A percentile compares a stretch with the other conserved stretches of the same genome.
These are phyloP conservation scores for Beauveria asiatica DNA, from an alignment of 2,329 filamentous ascomycete species.

Conservation along the genomic window DNA sequence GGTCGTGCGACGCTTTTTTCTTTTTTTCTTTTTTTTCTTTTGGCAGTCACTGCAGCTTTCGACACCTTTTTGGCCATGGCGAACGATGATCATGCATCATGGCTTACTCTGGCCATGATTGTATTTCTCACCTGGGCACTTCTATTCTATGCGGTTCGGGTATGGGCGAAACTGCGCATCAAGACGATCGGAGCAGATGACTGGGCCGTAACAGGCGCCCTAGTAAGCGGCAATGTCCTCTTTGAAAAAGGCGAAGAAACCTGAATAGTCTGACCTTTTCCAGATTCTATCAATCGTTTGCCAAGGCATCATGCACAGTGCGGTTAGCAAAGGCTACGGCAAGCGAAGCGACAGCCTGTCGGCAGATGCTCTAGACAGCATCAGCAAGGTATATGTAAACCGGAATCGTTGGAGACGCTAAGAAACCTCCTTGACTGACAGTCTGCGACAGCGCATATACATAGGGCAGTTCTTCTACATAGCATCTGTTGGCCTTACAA, in stretches of 20 bases:
- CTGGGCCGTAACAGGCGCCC: neutral
- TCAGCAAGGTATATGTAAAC: neutral
- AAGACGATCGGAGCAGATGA: neutral
- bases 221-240: neutral
- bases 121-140: neutral
- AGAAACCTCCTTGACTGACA: neutral
- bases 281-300: neutral
- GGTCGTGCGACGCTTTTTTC: neutral
- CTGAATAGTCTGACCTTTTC: neutral
- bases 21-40: neutral
- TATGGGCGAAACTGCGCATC: constrained; percentile 1
- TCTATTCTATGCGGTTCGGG: neutral
- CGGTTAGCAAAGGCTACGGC: neutral
- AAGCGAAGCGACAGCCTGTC: neutral
- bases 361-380: neutral
- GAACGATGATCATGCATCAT: neutral
- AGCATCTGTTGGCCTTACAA: constrained; percentile 8
- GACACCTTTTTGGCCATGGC: neutral
- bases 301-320: neutral
- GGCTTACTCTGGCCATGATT: neutral
- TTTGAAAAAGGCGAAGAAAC: neutral
- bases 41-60: neutral
- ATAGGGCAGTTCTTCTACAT: constrained; percentile 8
- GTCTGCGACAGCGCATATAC: neutral
- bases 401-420: neutral